Evolutionary conservation across 169 alveolate genomes (phyloP), one percentile per base, ranked within the genome.

Genomic region (Cryptosporidium sp.): DNA sequence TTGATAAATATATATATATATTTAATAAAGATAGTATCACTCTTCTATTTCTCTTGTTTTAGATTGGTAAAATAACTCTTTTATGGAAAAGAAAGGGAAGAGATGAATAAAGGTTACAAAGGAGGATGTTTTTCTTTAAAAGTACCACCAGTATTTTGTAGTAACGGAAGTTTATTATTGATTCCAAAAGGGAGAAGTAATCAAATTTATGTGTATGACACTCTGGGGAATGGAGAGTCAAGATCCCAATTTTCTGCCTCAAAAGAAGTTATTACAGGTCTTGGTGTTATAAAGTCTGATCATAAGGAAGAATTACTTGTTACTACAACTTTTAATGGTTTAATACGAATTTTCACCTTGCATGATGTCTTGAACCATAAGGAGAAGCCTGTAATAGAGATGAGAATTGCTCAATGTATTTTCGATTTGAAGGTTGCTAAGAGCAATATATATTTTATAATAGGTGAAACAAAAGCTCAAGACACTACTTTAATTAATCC

Each of bases 111-210:
- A 48, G 65, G 65, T 45, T 45, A 70, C 39, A 62, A 43, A 33
- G 89, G 89, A 45, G 89, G 89, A 41, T 67, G 89, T 41, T 80
- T 80, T 43, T 80, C 89, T 37, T 35, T 80, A 26, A 37, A 70
- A n/a, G 75, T 80, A 10, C 73, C 73, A 80, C 89, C 89, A 26
- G 89, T 80, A 21, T 80, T 80, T 80, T 80, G 59, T n/a, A 45
- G 35, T 14, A 52, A 59, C 62, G 89, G 89, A 18, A 65, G 14
- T 43, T 80, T 62, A 26, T 31, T 80, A 23, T 41, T 67, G 26
- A 80, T 80, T 10, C 80, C 89, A 39, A 80, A 59, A 29, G 89
- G 89, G 29, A 62, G 89, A 39, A 23, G 51, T 39, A 62, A 80
- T n/a, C 18, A 23, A 33, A 41, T 80, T 26, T 12, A 31, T 80